phyloP scores from a whole-genome alignment of 2,329 filamentous ascomycete species.

The Colletotrichum lentis region DNA sequence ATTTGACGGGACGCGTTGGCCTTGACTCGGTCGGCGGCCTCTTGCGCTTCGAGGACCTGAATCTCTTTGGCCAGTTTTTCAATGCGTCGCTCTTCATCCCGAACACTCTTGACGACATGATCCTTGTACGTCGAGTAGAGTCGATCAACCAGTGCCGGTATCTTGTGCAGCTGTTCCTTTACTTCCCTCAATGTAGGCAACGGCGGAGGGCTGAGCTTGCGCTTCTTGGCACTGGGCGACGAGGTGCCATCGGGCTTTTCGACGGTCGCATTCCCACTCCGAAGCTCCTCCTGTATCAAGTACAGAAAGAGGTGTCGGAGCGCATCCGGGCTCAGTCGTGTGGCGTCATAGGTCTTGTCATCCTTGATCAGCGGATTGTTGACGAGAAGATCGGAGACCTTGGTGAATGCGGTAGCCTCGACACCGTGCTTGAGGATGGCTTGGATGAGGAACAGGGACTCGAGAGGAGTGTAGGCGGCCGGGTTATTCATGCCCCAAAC shows the following conservation, averaged over 20 bases:
- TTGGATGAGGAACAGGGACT: slow-evolving; percentile 86
- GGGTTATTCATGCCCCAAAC: slow-evolving; percentile 64
- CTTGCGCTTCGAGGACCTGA: slow-evolving; percentile 66
- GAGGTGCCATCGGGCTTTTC: slow-evolving; percentile 45
- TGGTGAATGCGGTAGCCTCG: slow-evolving; percentile 70
- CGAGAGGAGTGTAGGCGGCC: slow-evolving; percentile 81
- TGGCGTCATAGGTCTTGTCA: slow-evolving; percentile 74
- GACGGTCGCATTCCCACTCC: slow-evolving; percentile 56
- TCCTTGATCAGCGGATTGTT: slow-evolving; percentile 76
- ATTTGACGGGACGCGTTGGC: slow-evolving; percentile 19
- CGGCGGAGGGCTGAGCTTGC: slow-evolving; percentile 74
- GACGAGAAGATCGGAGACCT: slow-evolving; percentile 77
- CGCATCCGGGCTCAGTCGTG: slow-evolving; percentile 78
- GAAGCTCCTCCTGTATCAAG: slow-evolving; percentile 77
- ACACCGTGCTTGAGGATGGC: slow-evolving; percentile 74
- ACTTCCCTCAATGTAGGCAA: slow-evolving; percentile 72
- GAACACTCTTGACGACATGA: slow-evolving; percentile 73
- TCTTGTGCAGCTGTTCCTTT: slow-evolving; percentile 69
- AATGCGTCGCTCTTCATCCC: slow-evolving; percentile 76
- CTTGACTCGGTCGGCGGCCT: slow-evolving; percentile 39
- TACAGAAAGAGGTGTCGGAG: slow-evolving; percentile 81
- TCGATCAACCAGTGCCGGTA: slow-evolving; percentile 75
- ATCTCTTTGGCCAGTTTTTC: slow-evolving; percentile 73
- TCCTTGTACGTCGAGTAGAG: slow-evolving; percentile 80
- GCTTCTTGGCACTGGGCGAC: slow-evolving; percentile 71